Base-by-base conservation (phyloP, 2,329 filamentous ascomycete genomes). In the Penicillium sclerotiorum region DNA sequence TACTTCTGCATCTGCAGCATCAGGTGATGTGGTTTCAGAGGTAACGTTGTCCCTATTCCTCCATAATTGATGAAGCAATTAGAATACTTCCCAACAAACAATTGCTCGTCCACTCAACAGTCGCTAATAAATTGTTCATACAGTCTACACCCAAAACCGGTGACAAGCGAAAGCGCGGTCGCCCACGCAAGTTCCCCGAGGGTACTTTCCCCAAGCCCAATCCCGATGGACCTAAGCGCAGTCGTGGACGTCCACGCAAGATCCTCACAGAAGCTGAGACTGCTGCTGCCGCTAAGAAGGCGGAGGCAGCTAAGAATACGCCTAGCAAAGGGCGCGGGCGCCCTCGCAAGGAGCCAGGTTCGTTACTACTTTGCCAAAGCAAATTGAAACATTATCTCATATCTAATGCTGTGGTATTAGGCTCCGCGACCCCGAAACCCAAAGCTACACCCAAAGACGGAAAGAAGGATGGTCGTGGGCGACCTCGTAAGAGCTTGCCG, bases 161-260 rank as follows among this genome's bases (percentile, higher is more conserved):
- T 18, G 67, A 67, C 40, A 69, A 67, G 49, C 60, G 64, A 52
- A 65, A 63, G 38, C 65, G 67, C 42, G 67, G 67, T 45, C 67
- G 67, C 21, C 67, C 67, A n/a, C 61, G 67, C 42, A 69, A 69
- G 45, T 61, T 61, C 28, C 64, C 66, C 7, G 58, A 58, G n/a
- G 59, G 55, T 5, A 43, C 50, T 13, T 50, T 45, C 3, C 60
- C 63, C 8, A 61, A 62, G 47, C 54, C 60, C 8, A 8, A 13
- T 8, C 40, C 54, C n/a, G 52, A 58, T 28, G 62, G 61, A 11
- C 63, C 65, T 35, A 69, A 67, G 47, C 63, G 67, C 38, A 66
- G 66, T 12, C 65, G 67, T 32, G 66, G 67, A 27, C 66, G 66
- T 44, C 67, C 67, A 8, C 63, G 56, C 7, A 70, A 69, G 48